Evolutionary conservation across 768 basidiomycete genomes (phyloP), one percentile per base, ranked within the genome.

Genomic region (Pleurotus cornucopiae): DNA sequence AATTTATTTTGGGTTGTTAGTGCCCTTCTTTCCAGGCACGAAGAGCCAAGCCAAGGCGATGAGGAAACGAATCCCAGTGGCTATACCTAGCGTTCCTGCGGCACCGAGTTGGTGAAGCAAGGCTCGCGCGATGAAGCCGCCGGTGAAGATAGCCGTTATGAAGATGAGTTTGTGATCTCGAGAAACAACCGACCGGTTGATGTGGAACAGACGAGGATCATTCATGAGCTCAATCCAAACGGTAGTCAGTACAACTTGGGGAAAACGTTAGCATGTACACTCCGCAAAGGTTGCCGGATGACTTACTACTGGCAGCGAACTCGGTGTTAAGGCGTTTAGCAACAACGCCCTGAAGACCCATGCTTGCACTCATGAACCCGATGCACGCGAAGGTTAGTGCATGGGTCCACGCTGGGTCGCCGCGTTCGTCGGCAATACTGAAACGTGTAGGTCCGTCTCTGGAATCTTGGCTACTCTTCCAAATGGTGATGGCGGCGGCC

Each of bases 281-380:
- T 55, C 14, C 13, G 18, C 41, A 39, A 25, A 14, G 41, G n/a
- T 47, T 21, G 40, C 57, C 37, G 14, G 21, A 46, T 34, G 12
- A 78, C 82, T 63, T 44, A 88, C 87, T 85, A 21, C 86, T 88
- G 0, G 86, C 88, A 9, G 86, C 84, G 64, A 88, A 93, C 66
- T 90, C 86, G 7, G 86, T 87, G 63, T 87, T 87, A 59, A 91
- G 67, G 30, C 89, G 73, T 71, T 94, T 94, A 49, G 85, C 91
- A 71, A 89, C 76, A 66, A 94, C 89, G n/a, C 92, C 92, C 69
- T 95, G 93, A 30, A 94, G 71, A 5, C 94, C 94, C 63, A 97
- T 71, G 67, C 80, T 82, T 30, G 87, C 87, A 60, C 90, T 92
- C 69, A 93, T 84, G 67, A 91, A 90, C 1, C 80, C 91, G 13